Evolutionary conservation across 805 yeast species (phyloP).

Genomic region (Suhomyces prunicola): DNA sequence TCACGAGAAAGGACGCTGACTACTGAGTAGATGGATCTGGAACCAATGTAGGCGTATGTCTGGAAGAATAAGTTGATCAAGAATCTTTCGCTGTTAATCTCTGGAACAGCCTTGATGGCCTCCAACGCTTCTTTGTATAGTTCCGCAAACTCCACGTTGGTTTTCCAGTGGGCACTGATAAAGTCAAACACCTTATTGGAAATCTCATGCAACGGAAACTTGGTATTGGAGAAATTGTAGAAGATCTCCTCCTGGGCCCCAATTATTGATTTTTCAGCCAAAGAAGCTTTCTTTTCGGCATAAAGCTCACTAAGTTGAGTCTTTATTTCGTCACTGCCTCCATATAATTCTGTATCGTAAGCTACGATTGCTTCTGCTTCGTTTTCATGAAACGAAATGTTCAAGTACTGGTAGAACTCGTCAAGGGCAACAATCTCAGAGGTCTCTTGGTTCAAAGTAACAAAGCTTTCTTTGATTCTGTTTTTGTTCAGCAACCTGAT

Average conservation of each 20-base stretch:
- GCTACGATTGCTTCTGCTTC: conserved; percentile 26
- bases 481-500: conserved; percentile 74
- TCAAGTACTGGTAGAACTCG: conserved; percentile 39
- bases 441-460: conserved; percentile 25
- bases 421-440: conserved; percentile 31
- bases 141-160: conserved; percentile 34
- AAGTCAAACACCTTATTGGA: conserved; percentile 41
- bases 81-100: conserved; percentile 29
- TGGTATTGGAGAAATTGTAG: conserved; percentile 33
- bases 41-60: conserved; percentile 76
- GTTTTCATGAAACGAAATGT: conserved; percentile 32
- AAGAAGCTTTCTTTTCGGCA: conserved; percentile 21
- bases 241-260: conserved; percentile 39
- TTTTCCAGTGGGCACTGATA: conserved; percentile 38
- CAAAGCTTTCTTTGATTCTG: conserved; percentile 67
- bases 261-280: conserved; percentile 15
- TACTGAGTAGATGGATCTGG: conserved; percentile 68
- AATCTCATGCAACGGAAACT: conserved; percentile 35
- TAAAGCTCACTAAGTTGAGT: conserved; percentile 24
- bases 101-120: conserved; percentile 14
- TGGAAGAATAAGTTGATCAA: conserved; percentile 64
- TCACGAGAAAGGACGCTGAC: conserved; percentile 41
- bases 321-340: conserved; percentile 25
- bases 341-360: conserved; percentile 36
- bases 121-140: conserved; percentile 29